Evolutionary conservation across 2,329 filamentous ascomycete species (phyloP), one percentile per base, ranked within the genome.

Genomic region (Fusarium circinatum): DNA sequence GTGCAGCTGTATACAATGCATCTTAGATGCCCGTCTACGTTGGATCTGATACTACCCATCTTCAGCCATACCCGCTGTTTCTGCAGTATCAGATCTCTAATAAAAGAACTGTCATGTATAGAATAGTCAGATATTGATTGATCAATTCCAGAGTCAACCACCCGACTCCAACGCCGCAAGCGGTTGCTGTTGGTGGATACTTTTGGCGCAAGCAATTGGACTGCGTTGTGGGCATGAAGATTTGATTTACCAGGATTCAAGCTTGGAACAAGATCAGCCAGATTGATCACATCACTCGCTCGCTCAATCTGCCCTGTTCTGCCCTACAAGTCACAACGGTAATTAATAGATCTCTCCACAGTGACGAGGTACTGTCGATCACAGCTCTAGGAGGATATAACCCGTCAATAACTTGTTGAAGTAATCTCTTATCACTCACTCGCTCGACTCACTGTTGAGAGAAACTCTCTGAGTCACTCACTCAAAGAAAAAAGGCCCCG

Each of bases 231-330:
- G 63, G 28, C 52, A 65, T 69, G 45, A 56, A 73, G 36, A 58
- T 73, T 69, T 73, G 36, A 58, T 73, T 69, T 73, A 60, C 70
- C 41, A 65, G 70, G 70, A 61, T 73, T 48, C 60, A 70, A 54
- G 49, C 70, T 73, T 72, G 70, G 70, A 72, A 72, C 60, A 60
- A 49, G 59, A 71, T 71, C 62, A 68, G 54, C 34, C 49, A 71
- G 45, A 49, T 48, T 61, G 51, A 71, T 70, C 64, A 51, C 64
- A 71, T 71, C 65, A 62, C 65, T 62, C 54, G 59, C 62, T 67
- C 45, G 44, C 65, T 47, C 58, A 64, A 65, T 64, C 62, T 68
- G 28, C 34, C 47, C 28, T 60, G 39, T 60, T 48, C 52, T 71
- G 68, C 69, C 69, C 68, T 71, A 71, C 57, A 41, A 55, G 36